phyloP scores from a whole-genome alignment of 2,329 filamentous ascomycete genomes.

The Stemphylium vesicarium region DNA sequence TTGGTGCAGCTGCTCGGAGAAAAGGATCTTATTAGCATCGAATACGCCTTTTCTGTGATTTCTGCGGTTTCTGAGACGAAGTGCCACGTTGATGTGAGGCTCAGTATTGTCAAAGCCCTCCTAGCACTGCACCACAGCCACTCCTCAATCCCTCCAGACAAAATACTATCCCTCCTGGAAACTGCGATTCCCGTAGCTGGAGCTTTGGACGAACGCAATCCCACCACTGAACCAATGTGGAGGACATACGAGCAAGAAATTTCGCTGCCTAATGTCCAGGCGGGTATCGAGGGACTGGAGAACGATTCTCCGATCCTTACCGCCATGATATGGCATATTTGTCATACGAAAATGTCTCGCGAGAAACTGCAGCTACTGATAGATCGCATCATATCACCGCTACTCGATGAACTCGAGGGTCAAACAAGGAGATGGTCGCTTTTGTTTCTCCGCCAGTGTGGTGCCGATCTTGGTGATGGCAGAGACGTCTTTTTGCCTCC shows the following conservation, averaged over 20 bases:
- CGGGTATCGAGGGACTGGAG: not conserved
- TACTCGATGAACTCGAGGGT: constrained; percentile 17
- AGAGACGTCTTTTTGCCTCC: constrained; percentile 15
- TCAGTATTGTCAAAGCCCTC: constrained; percentile 44
- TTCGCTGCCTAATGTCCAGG: constrained; percentile 14
- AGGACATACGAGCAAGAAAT: constrained; percentile 21
- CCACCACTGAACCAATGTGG: constrained; percentile 44
- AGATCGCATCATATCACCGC: constrained; percentile 31
- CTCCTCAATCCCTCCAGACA: constrained; percentile 6
- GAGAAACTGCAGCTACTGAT: constrained; percentile 12
- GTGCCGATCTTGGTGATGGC: constrained; percentile 4
- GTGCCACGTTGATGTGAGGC: constrained; percentile 49
- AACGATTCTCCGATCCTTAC: constrained; percentile 16
- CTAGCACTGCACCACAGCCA: constrained; percentile 32
- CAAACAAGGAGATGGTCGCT: constrained; percentile 29
- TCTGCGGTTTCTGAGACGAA: constrained; percentile 34
- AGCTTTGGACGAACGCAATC: constrained; percentile 44
- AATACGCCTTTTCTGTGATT: constrained; percentile 40
- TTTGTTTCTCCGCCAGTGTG: constrained; percentile 35
- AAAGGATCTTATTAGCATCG: constrained; percentile 42
- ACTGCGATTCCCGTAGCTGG: constrained; percentile 41
- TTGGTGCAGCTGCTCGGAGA: constrained; percentile 49
- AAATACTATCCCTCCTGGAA: constrained; percentile 35
- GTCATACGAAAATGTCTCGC: not conserved
- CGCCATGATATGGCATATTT: constrained; percentile 1